These are phyloP conservation scores for Urochloa ruziziensis DNA, from an alignment of 176 grass and related monocot species.

Conservation along the genomic window DNA sequence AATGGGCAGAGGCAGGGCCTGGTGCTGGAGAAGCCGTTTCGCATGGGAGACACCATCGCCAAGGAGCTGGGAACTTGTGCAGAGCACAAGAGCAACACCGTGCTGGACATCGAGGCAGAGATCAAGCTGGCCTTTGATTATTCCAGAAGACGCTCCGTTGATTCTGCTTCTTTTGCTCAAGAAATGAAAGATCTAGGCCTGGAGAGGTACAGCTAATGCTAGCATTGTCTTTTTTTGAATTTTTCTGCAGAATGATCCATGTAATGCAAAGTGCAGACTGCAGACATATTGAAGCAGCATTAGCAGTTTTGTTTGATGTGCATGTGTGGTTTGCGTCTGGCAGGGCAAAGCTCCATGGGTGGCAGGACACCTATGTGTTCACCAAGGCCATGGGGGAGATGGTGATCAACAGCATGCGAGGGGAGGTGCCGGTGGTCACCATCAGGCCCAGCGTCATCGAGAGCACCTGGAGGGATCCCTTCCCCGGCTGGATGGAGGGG, in stretches of 20 bases:
- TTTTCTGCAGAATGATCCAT: background rate
- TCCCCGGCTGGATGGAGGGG: conserved; percentile 98
- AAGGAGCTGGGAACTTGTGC: conserved; percentile 37
- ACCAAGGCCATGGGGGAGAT: conserved; percentile 98
- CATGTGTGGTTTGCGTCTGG: background rate
- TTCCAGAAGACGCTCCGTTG: conserved; percentile 26
- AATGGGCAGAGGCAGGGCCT: conserved; percentile 87
- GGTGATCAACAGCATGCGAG: conserved; percentile 82
- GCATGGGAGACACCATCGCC: conserved; percentile 70
- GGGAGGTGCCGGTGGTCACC: conserved; percentile 77
- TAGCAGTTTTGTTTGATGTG: background rate
- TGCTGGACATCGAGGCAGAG: conserved; percentile 80
- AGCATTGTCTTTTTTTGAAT: background rate
- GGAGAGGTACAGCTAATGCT: conserved; percentile 38
- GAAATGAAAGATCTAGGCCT: conserved; percentile 86
- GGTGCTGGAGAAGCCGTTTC: conserved; percentile 72
- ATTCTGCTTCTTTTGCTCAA: conserved; percentile 40
- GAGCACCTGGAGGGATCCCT: conserved; percentile 85
- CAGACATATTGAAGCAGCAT: background rate
- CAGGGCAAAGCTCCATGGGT: conserved; percentile 87
- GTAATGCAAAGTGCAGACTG: background rate
- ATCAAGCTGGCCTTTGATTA: conserved; percentile 67
- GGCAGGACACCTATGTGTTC: conserved; percentile 92
- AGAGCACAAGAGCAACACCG: background rate
- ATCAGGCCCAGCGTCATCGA: conserved; percentile 92